Conservation (phyloP, 495 filamentous ascomycete genomes). For the Aspergillus olivimuriae region DNA sequence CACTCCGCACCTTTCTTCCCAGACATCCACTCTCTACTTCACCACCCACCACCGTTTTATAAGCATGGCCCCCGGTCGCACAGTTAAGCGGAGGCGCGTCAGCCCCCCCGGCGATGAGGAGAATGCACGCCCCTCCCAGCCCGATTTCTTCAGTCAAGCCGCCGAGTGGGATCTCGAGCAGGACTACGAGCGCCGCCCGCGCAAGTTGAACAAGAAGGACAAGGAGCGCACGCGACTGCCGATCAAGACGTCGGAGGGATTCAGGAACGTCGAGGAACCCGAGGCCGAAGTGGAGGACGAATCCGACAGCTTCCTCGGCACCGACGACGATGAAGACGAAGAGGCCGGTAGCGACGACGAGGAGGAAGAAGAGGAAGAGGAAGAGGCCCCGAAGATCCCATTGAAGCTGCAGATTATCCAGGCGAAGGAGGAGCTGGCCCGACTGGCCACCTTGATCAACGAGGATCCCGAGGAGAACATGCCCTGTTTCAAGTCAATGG, state of each 20-base stretch:
- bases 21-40: no score
- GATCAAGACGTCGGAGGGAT: conserved; percentile 71
- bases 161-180: conserved; percentile 83
- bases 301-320: conserved; percentile 45
- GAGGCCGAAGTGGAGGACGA: conserved; percentile 39
- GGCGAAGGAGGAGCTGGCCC: conserved; percentile 89
- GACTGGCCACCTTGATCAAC: conserved; percentile 72
- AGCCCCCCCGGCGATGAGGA: conserved; percentile 44
- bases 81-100: conserved; percentile 48
- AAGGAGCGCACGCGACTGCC: conserved; percentile 71
- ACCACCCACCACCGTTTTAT: background rate
- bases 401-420: conserved; percentile 70
- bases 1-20: no score
- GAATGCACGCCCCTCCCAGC: conserved; percentile 19
- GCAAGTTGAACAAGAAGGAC: conserved; percentile 64
- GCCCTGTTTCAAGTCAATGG: conserved; percentile 67
- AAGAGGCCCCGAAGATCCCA: conserved; percentile 56
- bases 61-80: conserved; percentile 43
- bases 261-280: conserved; percentile 51
- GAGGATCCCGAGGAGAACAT: conserved; percentile 91
- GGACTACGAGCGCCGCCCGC: conserved; percentile 73
- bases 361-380: conserved; percentile 49
- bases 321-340: conserved; percentile 40
- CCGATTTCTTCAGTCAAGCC: conserved; percentile 36
- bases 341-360: background rate